A percentile compares a stretch with the other conserved stretches of the same genome.
Conservation (phyloP, 2,329 filamentous ascomycete species). For the Aspergillus tamarii region DNA sequence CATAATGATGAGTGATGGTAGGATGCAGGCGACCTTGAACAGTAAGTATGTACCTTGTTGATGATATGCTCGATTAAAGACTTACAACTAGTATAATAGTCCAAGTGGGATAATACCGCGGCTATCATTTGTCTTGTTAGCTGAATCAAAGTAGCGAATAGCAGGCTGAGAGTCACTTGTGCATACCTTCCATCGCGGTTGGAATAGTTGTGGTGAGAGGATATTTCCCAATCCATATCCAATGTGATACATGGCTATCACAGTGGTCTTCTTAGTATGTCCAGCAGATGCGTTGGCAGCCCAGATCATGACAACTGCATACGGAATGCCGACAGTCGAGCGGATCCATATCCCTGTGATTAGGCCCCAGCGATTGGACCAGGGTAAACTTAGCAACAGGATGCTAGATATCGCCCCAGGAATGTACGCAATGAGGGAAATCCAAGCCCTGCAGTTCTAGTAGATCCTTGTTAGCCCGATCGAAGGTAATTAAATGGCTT, state of each 20-base stretch:
- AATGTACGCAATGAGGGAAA: slow-evolving; percentile 36
- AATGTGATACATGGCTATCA: slow-evolving; percentile 30
- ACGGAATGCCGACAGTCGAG: slow-evolving; percentile 41
- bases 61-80: neutral
- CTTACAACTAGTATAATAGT: neutral
- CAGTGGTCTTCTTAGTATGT: slow-evolving; percentile 50
- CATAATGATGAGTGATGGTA: slow-evolving; percentile 45
- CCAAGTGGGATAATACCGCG: neutral
- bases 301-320: slow-evolving; percentile 46
- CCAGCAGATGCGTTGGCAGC: slow-evolving; percentile 43
- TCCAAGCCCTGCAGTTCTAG: neutral
- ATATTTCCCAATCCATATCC: slow-evolving; percentile 48
- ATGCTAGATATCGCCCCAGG: slow-evolving; percentile 42
- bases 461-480: neutral
- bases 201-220: slow-evolving; percentile 48
- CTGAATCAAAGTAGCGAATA: neutral
- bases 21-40: slow-evolving; percentile 40
- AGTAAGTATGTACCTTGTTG: neutral
- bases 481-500: neutral
- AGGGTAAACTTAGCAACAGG: slow-evolving; percentile 40
- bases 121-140: neutral
- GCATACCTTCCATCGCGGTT: slow-evolving; percentile 35
- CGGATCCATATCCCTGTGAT: slow-evolving; percentile 43
- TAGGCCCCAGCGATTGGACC: slow-evolving; percentile 43
- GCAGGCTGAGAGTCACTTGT: neutral